These are phyloP conservation scores for Crithidia brevicula DNA, from an alignment of 208 protist species.

Conservation along the genomic window DNA sequence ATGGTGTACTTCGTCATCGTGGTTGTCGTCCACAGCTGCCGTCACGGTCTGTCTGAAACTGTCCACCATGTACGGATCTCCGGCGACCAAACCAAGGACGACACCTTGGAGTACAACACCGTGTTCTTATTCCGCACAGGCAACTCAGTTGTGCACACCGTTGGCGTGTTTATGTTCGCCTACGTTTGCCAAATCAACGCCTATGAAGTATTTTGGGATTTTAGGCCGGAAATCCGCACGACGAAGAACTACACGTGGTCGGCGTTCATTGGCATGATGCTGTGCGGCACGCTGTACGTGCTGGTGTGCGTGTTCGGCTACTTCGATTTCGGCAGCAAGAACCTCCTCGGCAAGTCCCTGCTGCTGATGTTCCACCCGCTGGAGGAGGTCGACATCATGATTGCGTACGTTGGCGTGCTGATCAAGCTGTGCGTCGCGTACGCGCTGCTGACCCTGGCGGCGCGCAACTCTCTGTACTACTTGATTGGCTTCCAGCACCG, in stretches of 20 bases:
- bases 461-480: conserved; percentile 67
- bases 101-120: conserved; percentile 22
- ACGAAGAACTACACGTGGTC: conserved; percentile 44
- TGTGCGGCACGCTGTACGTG: conserved; percentile 63
- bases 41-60: conserved; percentile 28
- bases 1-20: conserved; percentile 60
- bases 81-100: conserved; percentile 17
- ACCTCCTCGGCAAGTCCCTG: conserved; percentile 44
- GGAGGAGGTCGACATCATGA: conserved; percentile 39
- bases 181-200: conserved; percentile 66
- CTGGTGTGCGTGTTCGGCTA: conserved; percentile 63
- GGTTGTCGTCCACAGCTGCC: conserved; percentile 47
- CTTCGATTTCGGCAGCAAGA: conserved; percentile 57
- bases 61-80: conserved; percentile 23
- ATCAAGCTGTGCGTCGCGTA: conserved; percentile 70
- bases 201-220: conserved; percentile 58
- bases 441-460: conserved; percentile 42
- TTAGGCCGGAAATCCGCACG: conserved; percentile 36
- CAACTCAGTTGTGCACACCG: conserved; percentile 38
- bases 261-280: conserved; percentile 48
- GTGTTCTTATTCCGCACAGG: conserved; percentile 54
- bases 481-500: conserved; percentile 44
- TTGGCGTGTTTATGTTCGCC: conserved; percentile 65
- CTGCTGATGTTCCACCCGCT: conserved; percentile 62
- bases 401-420: conserved; percentile 56